Evolutionary conservation across 2,329 filamentous ascomycete species (phyloP).

Genomic region (Ambrosiella beaveri): DNA sequence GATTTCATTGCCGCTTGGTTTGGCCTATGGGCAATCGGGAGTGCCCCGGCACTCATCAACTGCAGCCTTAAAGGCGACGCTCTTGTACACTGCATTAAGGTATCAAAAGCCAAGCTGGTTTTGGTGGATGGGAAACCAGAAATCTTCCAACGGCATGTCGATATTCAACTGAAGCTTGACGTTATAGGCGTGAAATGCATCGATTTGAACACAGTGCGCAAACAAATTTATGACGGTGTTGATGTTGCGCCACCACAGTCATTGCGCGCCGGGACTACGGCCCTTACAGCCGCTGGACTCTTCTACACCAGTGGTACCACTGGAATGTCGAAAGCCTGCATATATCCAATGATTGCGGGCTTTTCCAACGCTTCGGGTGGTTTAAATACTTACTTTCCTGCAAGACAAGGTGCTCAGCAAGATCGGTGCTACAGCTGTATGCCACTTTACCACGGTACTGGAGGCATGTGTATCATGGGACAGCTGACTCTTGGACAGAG

Average conservation of each 20-base stretch:
- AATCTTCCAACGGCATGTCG: constrained; percentile 39
- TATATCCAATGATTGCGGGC: constrained; percentile 34
- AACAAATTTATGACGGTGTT: constrained; percentile 26
- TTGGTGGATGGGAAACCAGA: constrained; percentile 47
- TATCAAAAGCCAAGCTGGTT: constrained; percentile 42
- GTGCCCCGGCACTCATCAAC: constrained; percentile 54
- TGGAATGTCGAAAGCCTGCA: constrained; percentile 54
- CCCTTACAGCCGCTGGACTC: constrained; percentile 39
- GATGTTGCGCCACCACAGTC: constrained; percentile 36
- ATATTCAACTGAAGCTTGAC: constrained; percentile 34
- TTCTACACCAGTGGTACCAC: constrained; percentile 67
- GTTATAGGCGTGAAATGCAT: constrained; percentile 35
- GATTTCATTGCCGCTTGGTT: constrained; percentile 52
- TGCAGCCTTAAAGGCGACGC: constrained; percentile 48
- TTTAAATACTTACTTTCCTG: constrained; percentile 16
- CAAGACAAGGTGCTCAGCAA: constrained; percentile 16
- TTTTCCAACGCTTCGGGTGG: constrained; percentile 16
- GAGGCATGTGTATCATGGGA: constrained; percentile 39
- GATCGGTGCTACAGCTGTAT: constrained; percentile 56
- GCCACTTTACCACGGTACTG: constrained; percentile 62
- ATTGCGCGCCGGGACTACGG: constrained; percentile 33
- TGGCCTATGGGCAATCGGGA: constrained; percentile 46
- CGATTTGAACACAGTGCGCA: constrained; percentile 31
- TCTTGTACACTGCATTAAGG: constrained; percentile 45
- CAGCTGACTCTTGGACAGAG: constrained; percentile 36